Base-by-base conservation (phyloP, 2,329 filamentous ascomycete genomes). In the Cordyceps tenuipes region DNA sequence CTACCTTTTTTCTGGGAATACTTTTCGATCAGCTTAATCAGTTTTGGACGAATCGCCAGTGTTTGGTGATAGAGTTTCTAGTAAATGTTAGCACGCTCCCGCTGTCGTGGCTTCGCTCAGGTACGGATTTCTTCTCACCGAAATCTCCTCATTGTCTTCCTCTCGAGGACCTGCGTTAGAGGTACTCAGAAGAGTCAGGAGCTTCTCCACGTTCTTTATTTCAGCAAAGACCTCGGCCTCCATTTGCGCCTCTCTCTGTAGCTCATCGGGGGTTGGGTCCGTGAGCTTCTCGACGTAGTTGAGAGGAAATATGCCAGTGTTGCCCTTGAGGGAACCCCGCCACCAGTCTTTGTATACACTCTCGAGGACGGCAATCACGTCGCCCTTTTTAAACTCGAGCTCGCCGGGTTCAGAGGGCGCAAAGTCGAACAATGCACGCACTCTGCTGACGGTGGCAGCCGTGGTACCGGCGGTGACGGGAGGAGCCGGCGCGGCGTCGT, bases 311-410 rank as follows among this genome's bases (percentile, higher is more conserved):
- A 99, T 99, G 67, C 94, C 94, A 7, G 91, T 97, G 73, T 97
- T 91, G 21, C 94, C 94, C 70, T 92, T 86, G 62, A 99, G 78
- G 47, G 92, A 96, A 1, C 94, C 94, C 67, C 96, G 93, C 94
- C 94, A 99, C 94, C 94, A 99, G 73, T 99, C 94, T 75, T 97
- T 99, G 77, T 95, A 99, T 1, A 97, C 94, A 1, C 92, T 97
- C 74, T 97, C 94, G 46, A 99, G 80, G 17, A 99, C 94, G 1
- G 94, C 93, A 72, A 99, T 99, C 46, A 97, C 88, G 71, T 99
- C 94, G 31, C 94, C 93, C 76, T 96, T 96, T 66, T 92, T 89
- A 73, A 99, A 99, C 66, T 96, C 91, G 63, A 99, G 79, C 76
- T 99, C 94, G 52, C 93, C 94, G 0, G 91, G 85, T 72, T 99